Evolutionary conservation across 139 green algal species (phyloP).

Genomic region (Limnomonas spitsbergensis): DNA sequence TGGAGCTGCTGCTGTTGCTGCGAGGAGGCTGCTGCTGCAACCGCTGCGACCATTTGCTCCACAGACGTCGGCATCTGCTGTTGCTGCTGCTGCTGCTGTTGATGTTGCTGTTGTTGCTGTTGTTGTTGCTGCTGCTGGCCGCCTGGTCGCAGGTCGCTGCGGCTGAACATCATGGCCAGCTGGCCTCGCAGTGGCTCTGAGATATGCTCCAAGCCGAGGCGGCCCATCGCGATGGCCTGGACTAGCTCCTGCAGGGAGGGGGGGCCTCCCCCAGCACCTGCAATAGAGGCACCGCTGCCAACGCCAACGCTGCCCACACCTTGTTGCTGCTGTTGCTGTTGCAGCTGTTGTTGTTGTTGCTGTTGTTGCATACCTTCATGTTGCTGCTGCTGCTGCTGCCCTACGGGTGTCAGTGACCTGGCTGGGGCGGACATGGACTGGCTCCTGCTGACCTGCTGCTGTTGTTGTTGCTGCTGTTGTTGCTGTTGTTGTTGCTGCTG

Average conservation of each 20-base stretch:
- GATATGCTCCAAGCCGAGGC: conserved; percentile 10
- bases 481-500: too few species aligned
- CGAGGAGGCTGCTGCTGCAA: not conserved
- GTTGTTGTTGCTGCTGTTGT: too few species aligned
- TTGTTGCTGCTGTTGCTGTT: not conserved
- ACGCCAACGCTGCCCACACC: not conserved
- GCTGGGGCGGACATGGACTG: too few species aligned
- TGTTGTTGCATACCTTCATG: too few species aligned
- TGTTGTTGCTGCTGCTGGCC: too few species aligned
- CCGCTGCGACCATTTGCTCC: not conserved
- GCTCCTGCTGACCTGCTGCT: not conserved
- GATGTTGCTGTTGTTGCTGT: not conserved
- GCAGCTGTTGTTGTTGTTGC: too few species aligned
- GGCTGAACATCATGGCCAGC: conserved; percentile 17
- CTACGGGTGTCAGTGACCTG: too few species aligned
- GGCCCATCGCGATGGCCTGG: not conserved
- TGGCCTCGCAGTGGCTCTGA: conserved; percentile 18
- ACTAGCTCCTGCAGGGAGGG: not conserved
- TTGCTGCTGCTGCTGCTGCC: not conserved
- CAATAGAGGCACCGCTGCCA: not conserved
- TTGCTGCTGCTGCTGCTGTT: not conserved
- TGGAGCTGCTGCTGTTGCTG: conserved; percentile 21
- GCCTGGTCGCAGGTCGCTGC: not conserved
- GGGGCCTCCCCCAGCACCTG: not conserved
- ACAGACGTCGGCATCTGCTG: not conserved